Percentiles rank a stretch among this genome's conserved stretches.
Conservation (phyloP, 202 grass and related monocot genomes). For the Eragrostis tef region DNA sequence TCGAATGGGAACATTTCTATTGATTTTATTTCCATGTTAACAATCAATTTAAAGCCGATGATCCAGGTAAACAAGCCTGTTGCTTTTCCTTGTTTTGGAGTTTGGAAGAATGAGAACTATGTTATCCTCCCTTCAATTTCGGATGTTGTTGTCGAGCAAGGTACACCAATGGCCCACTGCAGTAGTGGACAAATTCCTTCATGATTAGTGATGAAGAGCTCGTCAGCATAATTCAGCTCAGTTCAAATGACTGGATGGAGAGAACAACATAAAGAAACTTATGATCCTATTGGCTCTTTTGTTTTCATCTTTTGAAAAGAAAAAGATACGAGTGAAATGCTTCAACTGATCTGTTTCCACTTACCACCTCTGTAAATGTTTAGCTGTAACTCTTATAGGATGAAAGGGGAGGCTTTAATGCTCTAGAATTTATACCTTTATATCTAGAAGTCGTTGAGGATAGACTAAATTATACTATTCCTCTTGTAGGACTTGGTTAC, state of each 20-base stretch:
- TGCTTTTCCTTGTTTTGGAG: constrained; percentile 63
- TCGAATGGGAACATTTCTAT: background rate
- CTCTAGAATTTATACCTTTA: background rate
- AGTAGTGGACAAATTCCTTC: background rate
- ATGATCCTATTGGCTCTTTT: background rate
- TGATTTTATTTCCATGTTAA: constrained; percentile 20
- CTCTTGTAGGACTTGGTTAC: constrained; percentile 11
- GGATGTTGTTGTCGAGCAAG: constrained; percentile 73
- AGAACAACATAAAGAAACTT: background rate
- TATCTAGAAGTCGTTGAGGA: background rate
- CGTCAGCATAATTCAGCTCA: background rate
- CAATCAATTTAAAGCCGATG: background rate
- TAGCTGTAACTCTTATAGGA: background rate
- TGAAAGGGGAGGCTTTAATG: background rate
- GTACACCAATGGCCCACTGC: constrained; percentile 24
- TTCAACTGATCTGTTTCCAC: background rate
- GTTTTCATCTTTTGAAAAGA: background rate
- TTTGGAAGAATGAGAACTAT: constrained; percentile 65
- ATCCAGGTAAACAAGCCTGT: constrained; percentile 58
- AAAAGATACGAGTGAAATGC: background rate
- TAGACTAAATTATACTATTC: background rate
- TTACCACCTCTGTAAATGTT: background rate
- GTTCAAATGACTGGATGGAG: background rate
- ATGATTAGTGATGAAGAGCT: background rate
- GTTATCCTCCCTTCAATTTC: constrained; percentile 63